Evolutionary conservation across 2,329 filamentous ascomycete genomes (phyloP).

Genomic region (Paecilomyces fulvus): DNA sequence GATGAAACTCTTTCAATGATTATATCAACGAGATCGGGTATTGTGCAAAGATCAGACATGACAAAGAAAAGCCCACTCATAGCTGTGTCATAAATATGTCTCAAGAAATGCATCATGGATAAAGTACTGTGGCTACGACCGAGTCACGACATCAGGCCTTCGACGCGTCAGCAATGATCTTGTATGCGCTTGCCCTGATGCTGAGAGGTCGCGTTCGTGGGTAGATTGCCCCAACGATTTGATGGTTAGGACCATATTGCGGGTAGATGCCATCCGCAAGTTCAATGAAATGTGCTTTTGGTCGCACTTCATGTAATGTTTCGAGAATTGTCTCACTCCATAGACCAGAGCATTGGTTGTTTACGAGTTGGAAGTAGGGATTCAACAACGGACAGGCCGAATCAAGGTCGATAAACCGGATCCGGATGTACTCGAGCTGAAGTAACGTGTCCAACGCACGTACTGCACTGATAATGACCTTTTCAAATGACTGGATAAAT

Average conservation of each 20-base stretch:
- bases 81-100: not conserved
- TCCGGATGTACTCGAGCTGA: conserved; percentile 56
- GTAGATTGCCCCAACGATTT: conserved; percentile 27
- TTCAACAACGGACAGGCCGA: conserved; percentile 63
- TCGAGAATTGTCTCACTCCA: conserved; percentile 63
- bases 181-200: conserved; percentile 33
- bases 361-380: conserved; percentile 59
- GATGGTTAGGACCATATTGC: conserved; percentile 21
- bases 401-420: conserved; percentile 68
- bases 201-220: conserved; percentile 30
- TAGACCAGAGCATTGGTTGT: conserved; percentile 57
- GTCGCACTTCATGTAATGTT: conserved; percentile 51
- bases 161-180: conserved; percentile 31
- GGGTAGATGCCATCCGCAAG: conserved; percentile 55
- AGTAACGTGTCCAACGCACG: conserved; percentile 51
- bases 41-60: not conserved
- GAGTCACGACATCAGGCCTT: conserved; percentile 12
- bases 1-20: not conserved
- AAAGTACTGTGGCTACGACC: not conserved
- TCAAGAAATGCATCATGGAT: not conserved
- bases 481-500: conserved; percentile 65
- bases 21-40: conserved; percentile 1
- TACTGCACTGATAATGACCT: conserved; percentile 56
- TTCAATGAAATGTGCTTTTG: conserved; percentile 51
- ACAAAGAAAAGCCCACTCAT: not conserved